Base-by-base conservation (phyloP, 2,329 filamentous ascomycete species). In the Aspergillus sp. region DNA sequence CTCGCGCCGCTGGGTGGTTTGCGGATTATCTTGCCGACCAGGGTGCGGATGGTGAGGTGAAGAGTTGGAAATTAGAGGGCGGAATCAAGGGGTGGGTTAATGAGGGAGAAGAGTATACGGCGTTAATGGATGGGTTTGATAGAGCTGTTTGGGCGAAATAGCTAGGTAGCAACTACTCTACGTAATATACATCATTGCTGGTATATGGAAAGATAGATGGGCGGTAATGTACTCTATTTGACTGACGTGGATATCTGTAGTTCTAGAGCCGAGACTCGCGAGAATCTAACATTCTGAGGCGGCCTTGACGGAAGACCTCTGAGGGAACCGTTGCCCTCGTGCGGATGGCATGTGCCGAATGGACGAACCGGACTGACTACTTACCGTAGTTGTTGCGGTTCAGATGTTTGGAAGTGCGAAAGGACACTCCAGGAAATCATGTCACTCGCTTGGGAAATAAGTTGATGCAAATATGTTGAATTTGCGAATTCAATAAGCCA, bases 1-100 rank as follows among this genome's bases (percentile, higher is more conserved):
- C 75, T 2, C 76, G 84, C n/a, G 78, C 81, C 2, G 82, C 81
- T 1, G 77, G 75, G 7, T 86, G 83, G 83, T 81, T 86, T 64
- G 74, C 73, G 4, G 84, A 86, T 65, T 74, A 83, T 57, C 68
- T 86, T 31, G 65, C 69, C 3, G 72, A 79, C 1, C 66, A 76
- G 37, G 52, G 52, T 21, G 65, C 68, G 1, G 77, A 82, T 56
- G 63, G 48, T 0, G 63, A 69, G 0, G 78, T 84, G 66, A 59
- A 80, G 61, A 85, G 82, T 59, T 54, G 83, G 33, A 76, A 82
- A 2, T 70, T 86, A 4, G 64, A 69, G 9, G 83, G 78, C 0
- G 84, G 83, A 0, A 81, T 86, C 63, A 82, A 81, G 49, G 82
- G 82, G 3, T 87, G 83, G 83, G 81, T 69, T 5, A 70, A 61